These are phyloP conservation scores for Spathaspora sp. DNA, from an alignment of 805 yeast species.

Conservation along the genomic window DNA sequence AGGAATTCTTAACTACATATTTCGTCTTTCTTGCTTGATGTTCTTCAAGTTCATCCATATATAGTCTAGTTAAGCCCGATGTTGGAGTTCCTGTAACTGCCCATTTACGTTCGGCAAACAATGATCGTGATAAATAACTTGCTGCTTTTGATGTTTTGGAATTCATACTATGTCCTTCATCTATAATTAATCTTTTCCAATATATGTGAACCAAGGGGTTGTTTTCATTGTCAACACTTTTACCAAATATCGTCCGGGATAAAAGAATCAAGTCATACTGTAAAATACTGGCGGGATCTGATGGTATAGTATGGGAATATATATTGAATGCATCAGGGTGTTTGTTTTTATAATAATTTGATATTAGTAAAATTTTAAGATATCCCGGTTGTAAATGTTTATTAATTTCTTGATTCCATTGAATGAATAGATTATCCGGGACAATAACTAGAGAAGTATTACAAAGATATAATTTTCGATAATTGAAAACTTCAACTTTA, in stretches of 20 bases:
- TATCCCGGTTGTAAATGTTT: slow-evolving; percentile 47
- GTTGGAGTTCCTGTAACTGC: slow-evolving; percentile 77
- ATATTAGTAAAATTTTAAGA: slow-evolving; percentile 31
- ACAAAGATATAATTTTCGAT: slow-evolving; percentile 39
- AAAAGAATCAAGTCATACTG: slow-evolving; percentile 53
- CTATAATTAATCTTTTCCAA: slow-evolving; percentile 73
- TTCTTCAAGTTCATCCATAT: slow-evolving; percentile 39
- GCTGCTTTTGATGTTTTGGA: slow-evolving; percentile 45
- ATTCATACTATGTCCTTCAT: slow-evolving; percentile 69
- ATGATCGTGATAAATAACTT: slow-evolving; percentile 43
- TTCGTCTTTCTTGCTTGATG: slow-evolving; percentile 15
- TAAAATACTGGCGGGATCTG: slow-evolving; percentile 28
- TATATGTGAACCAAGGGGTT: slow-evolving; percentile 42
- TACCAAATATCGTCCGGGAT: slow-evolving; percentile 22
- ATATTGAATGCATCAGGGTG: slow-evolving; percentile 10
- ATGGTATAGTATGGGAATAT: slow-evolving; percentile 17
- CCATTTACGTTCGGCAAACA: slow-evolving; percentile 64
- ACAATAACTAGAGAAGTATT: slow-evolving; percentile 56
- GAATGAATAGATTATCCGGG: slow-evolving; percentile 65
- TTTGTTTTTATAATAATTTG: slow-evolving; percentile 26
- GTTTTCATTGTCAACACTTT: slow-evolving; percentile 9
- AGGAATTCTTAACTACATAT: slow-evolving; percentile 47
- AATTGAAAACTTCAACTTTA: slow-evolving; percentile 15
- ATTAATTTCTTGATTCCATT: slow-evolving; percentile 57
- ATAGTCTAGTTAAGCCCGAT: slow-evolving; percentile 58